Percentiles rank a stretch among this genome's conserved stretches.
Evolutionary conservation across 2,329 filamentous ascomycete species (phyloP).

Genomic region (Curvularia lunata): DNA sequence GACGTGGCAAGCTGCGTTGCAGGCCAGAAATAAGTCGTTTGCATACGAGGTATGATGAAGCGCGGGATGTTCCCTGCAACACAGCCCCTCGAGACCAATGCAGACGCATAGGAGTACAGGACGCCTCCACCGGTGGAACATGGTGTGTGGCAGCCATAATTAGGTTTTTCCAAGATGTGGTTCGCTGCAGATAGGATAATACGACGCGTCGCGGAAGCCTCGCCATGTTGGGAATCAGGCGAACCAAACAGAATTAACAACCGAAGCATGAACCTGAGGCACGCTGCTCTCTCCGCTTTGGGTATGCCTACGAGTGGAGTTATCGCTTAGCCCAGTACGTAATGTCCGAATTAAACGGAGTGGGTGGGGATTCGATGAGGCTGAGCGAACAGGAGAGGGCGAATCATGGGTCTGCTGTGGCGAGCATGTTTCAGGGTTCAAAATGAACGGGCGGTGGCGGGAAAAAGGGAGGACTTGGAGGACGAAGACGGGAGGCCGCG

Average conservation of each 20-base stretch:
- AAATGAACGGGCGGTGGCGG: conserved; percentile 3
- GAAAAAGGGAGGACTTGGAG: conserved; percentile 1
- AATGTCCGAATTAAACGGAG: conserved; percentile 9
- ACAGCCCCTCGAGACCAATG: background rate
- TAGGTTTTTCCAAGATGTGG: background rate
- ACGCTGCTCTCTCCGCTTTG: background rate
- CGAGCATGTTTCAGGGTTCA: conserved; percentile 15
- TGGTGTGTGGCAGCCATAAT: conserved; percentile 9
- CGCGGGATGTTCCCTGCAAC: background rate
- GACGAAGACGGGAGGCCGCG: conserved; percentile 1
- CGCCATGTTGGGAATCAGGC: conserved; percentile 1
- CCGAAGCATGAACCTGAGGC: conserved; percentile 4
- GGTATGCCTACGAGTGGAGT: background rate
- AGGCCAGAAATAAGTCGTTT: background rate
- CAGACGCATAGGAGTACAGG: background rate
- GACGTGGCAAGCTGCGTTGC: background rate
- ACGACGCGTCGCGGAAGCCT: background rate
- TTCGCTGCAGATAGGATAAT: conserved; percentile 12
- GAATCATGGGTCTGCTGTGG: background rate
- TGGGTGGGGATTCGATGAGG: conserved; percentile 2
- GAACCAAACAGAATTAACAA: background rate
- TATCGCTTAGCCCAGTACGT: conserved; percentile 8
- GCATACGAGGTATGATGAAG: background rate
- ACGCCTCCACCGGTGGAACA: conserved; percentile 3
- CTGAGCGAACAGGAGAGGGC: background rate